Base-by-base conservation (phyloP, 192 early-diverging fungal species). In the Backusella circina region DNA sequence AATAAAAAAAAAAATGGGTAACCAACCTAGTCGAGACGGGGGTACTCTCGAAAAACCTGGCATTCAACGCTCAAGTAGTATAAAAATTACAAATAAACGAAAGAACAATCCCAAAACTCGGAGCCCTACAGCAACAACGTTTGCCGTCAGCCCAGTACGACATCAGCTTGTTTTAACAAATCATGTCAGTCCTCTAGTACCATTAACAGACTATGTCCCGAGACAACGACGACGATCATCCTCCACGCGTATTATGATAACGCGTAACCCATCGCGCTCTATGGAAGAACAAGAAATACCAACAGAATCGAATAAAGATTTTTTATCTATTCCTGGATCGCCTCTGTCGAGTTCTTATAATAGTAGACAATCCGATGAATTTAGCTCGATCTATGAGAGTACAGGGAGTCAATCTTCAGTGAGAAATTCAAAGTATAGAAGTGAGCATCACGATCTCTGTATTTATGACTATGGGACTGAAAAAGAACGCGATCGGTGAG, bases 401-500 rank as follows among this genome's bases (percentile, higher is more conserved):
- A 5, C 28, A 3, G 39, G 21, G 26, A 28, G 33, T 4, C 13
- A 54, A 30, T 16, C 30, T 10, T 35, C 18, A 5, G 28, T 10
- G 3, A 47, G 41, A 32, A 38, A 35, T 26, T 61, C 47, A 33
- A 37, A 33, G 3, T 33, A 18, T 61, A 36, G 30, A 39, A 31
- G 23, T 13, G 35, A 16, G 0, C 32, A 33, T 64, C n/a, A 36
- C 6, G 35, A 73, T 21, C 61, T 21, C 6, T 73, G 71, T 54
- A 26, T 73, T 3, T 73, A 73, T 64, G 54, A 73, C 6, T 73
- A 73, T 38, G 71, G 54, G 0, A 36, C 54, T 26, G 73, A 74
- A 32, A 74, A 41, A 33, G 73, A 74, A 33, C n/a, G 64, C 16
- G 73, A 74, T 28, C 65, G 73, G 73, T 74, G 65, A 74, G 26